Evolutionary conservation across 2,329 filamentous ascomycete genomes (phyloP).

Genomic region (Alternaria gaisen): DNA sequence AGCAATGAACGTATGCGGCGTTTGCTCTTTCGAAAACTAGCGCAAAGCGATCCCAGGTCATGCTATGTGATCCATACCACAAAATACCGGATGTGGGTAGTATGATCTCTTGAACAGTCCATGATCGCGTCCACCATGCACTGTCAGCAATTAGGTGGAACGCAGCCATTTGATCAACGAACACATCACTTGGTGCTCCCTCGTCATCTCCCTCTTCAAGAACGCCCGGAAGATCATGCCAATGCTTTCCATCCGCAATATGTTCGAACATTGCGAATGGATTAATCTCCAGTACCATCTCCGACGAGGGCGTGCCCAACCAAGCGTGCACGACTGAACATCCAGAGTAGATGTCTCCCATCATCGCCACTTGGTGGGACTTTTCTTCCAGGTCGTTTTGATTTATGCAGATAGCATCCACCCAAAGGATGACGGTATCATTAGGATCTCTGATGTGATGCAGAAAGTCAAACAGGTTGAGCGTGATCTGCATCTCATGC

Average conservation of each 20-base stretch:
- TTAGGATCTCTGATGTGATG: neutral
- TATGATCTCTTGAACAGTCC: constrained; percentile 7
- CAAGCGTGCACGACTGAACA: constrained; percentile 2
- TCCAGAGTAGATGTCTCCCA: neutral
- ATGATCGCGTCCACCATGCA: constrained; percentile 4
- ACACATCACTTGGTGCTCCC: neutral
- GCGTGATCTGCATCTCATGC: neutral
- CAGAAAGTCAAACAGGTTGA: constrained; percentile 2
- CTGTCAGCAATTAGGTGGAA: neutral
- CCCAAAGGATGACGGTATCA: neutral
- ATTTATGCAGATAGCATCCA: constrained; percentile 2
- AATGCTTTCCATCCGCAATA: neutral
- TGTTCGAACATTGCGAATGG: constrained; percentile 1
- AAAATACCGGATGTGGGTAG: neutral
- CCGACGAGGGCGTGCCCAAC: neutral
- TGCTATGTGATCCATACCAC: neutral
- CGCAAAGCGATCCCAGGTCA: neutral
- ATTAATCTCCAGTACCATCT: neutral
- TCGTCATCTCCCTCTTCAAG: neutral
- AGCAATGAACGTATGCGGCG: neutral
- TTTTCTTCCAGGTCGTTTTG: neutral
- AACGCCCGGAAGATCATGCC: neutral
- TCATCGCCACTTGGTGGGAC: constrained; percentile 6
- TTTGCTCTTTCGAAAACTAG: neutral
- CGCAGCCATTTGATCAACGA: neutral